Conservation (phyloP, 2,329 filamentous ascomycete species). For the Pseudopithomyces chartarum region DNA sequence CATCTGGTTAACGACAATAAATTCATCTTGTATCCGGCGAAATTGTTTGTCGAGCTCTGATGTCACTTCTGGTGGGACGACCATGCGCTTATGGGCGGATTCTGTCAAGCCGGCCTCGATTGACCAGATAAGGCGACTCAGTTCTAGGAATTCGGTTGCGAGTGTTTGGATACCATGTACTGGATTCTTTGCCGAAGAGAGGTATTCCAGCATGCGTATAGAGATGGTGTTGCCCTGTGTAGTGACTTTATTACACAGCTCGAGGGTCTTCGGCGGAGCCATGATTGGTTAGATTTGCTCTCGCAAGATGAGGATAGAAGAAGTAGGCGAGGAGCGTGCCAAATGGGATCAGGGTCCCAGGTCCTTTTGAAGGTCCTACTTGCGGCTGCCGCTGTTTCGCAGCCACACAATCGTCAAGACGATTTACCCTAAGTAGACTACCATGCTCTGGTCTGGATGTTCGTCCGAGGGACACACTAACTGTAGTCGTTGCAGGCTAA, state of each 20-base stretch:
- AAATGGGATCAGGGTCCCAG: not conserved
- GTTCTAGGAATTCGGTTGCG: conserved; percentile 70
- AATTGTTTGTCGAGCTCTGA: conserved; percentile 70
- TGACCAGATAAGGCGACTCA: conserved; percentile 69
- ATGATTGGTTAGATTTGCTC: conserved; percentile 17
- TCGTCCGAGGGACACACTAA: not conserved
- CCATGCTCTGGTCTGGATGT: conserved; percentile 3
- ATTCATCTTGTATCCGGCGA: conserved; percentile 64
- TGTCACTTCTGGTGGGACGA: conserved; percentile 64
- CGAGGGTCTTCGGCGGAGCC: conserved; percentile 47
- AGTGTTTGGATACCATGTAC: conserved; percentile 56
- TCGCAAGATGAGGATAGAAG: not conserved
- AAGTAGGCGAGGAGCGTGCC: not conserved
- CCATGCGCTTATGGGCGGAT: conserved; percentile 55
- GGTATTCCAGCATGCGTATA: conserved; percentile 46
- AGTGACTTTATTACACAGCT: conserved; percentile 64
- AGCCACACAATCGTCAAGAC: not conserved
- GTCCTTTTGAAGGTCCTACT: not conserved
- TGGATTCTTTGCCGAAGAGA: conserved; percentile 40
- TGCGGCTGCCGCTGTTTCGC: conserved; percentile 1
- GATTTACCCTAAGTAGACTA: too few species aligned
- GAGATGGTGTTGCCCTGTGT: conserved; percentile 60
- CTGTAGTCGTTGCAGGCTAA: not conserved
- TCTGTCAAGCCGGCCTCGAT: conserved; percentile 66
- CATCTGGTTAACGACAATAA: conserved; percentile 67